Base-by-base conservation (phyloP, 306 rosid genomes). In the Cucumis hystrix region DNA sequence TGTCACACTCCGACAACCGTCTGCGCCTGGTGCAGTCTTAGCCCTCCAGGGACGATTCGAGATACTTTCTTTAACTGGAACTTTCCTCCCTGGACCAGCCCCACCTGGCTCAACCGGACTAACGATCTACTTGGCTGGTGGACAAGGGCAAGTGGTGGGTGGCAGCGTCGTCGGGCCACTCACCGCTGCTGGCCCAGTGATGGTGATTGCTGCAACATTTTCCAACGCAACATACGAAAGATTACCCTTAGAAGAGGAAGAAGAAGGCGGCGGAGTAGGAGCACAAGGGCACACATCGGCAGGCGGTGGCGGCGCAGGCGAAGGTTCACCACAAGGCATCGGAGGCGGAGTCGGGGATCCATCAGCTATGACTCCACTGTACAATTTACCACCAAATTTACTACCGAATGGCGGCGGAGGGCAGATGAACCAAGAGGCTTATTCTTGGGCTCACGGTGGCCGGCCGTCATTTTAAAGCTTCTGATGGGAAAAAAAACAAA, bases 221-320 rank as follows among this genome's bases (percentile, higher is more conserved):
- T 86, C 98, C 0, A 91, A 91, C 37, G 98, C 98, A 0, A 89
- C 91, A 2, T 93, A 89, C 39, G 98, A 91, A 76, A 87, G 98
- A 67, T 43, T 93, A 76, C 96, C 96, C 0, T 70, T 93, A 40
- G 94, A 87, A 23, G 93, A 91, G 20, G 98, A 87, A 6, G 98
- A 87, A 15, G 87, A 71, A 1, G 83, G 55, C 4, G 85, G 72
- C 0, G 81, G 52, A 0, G 54, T 47, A 12, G 79, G 52, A 1
- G 86, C 74, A 5, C 83, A 75, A 7, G 88, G 79, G 20, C 62
- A 47, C 18, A 69, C 30, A 20, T 80, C 65, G 0, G 88, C 85
- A 0, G 84, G 71, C 1, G 71, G 79, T 7, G 70, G 88, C 4
- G 70, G 88, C 4, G 84, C 63, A 4, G 72, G 79, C 0, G 76